phyloP scores from a whole-genome alignment of 495 filamentous ascomycete species.

The Talaromyces trachyspermus region DNA sequence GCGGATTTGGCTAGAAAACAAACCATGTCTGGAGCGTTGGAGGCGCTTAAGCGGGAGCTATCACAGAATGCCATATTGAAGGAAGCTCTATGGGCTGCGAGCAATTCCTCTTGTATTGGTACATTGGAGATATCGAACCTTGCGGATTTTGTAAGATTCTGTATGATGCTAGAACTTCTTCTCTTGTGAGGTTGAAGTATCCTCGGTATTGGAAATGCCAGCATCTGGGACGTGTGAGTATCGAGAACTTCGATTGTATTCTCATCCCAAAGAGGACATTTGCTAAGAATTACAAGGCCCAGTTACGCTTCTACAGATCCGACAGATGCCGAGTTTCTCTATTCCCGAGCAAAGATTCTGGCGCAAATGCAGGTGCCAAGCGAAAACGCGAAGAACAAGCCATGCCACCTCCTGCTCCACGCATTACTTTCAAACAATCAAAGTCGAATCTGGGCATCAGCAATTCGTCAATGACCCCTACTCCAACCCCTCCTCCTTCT shows the following conservation, averaged over 20 bases:
- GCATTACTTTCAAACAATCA: slow-evolving; percentile 41
- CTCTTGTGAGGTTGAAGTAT: slow-evolving; percentile 55
- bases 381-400: slow-evolving; percentile 38
- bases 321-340: slow-evolving; percentile 24
- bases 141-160: slow-evolving; percentile 69
- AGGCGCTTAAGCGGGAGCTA: slow-evolving; percentile 66
- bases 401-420: slow-evolving; percentile 31
- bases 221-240: slow-evolving; percentile 52
- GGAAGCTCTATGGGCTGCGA: slow-evolving; percentile 68
- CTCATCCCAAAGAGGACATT: no score
- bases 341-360: slow-evolving; percentile 23
- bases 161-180: slow-evolving; percentile 56
- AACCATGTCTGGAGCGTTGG: slow-evolving; percentile 68
- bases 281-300: no score
- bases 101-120: slow-evolving; percentile 58
- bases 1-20: slow-evolving; percentile 63
- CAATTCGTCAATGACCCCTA: slow-evolving; percentile 16
- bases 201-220: slow-evolving; percentile 65
- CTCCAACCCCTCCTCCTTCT: slow-evolving; percentile 7
- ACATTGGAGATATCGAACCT: slow-evolving; percentile 69
- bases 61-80: slow-evolving; percentile 53
- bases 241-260: no score
- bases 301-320: slow-evolving; percentile 34
- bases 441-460: slow-evolving; percentile 26
- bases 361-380: slow-evolving; percentile 18